Conservation (phyloP, 2,329 filamentous ascomycete genomes). For the Epichloe aotearoae region DNA sequence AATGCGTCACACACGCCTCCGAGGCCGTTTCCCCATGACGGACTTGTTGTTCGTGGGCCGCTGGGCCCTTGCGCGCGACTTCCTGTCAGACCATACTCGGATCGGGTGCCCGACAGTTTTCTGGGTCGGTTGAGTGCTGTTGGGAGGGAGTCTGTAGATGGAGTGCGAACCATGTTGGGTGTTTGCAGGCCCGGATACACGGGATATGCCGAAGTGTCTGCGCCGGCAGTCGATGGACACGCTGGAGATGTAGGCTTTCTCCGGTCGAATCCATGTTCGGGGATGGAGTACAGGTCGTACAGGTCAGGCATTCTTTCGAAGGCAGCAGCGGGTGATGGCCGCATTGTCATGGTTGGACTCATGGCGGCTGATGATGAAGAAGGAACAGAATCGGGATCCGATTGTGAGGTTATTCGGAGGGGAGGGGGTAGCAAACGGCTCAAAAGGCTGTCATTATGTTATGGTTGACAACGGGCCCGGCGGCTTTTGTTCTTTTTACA, state of each 20-base stretch:
- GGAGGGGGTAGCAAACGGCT: not conserved
- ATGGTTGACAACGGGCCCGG: not conserved
- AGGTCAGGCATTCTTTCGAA: slow-evolving; percentile 9
- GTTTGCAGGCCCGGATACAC: slow-evolving; percentile 21
- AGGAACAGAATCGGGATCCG: not conserved
- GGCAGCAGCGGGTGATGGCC: slow-evolving; percentile 6
- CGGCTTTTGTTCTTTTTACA: not conserved
- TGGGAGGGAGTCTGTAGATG: slow-evolving; percentile 12
- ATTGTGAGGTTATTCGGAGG: not conserved
- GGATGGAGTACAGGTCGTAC: slow-evolving; percentile 6
- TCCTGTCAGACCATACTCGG: not conserved
- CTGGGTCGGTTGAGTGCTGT: slow-evolving; percentile 22
- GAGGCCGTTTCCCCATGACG: slow-evolving; percentile 24
- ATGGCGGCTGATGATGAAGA: slow-evolving; percentile 2
- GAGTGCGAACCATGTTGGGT: slow-evolving; percentile 10
- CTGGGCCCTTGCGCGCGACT: slow-evolving; percentile 12
- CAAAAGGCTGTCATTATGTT: not conserved
- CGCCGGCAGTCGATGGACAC: slow-evolving; percentile 8
- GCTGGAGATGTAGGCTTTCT: slow-evolving; percentile 4
- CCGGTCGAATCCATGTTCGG: slow-evolving; percentile 5
- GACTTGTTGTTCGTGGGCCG: slow-evolving; percentile 13
- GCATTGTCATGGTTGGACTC: slow-evolving; percentile 8
- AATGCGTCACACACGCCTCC: slow-evolving; percentile 35
- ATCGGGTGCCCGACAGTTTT: slow-evolving; percentile 17
- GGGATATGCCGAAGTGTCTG: slow-evolving; percentile 14